phyloP scores from a whole-genome alignment of 2,329 filamentous ascomycete species.

The Pseudocercospora ulei region DNA sequence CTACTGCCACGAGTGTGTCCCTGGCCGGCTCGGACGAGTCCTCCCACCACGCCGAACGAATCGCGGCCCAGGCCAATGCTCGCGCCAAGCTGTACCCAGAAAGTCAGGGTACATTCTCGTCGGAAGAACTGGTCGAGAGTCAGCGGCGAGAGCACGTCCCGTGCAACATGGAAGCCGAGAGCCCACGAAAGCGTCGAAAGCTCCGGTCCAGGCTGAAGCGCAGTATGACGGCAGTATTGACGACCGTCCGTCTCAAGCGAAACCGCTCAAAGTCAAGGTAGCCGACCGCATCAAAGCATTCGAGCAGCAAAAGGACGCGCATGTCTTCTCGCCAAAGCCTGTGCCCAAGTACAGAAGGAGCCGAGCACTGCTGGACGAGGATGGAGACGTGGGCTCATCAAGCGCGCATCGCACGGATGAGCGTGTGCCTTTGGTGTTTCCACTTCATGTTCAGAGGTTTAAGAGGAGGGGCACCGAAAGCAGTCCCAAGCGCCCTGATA shows the following conservation, averaged over 20 bases:
- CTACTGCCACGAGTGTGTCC: not conserved
- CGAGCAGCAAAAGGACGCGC: constrained; percentile 13
- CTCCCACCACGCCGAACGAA: not conserved
- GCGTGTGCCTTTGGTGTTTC: constrained; percentile 24
- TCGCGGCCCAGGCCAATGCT: constrained; percentile 4
- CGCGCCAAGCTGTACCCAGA: constrained; percentile 9
- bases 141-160: constrained; percentile 13
- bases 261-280: constrained; percentile 12
- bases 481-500: constrained; percentile 22
- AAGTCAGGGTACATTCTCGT: constrained; percentile 13
- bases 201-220: constrained; percentile 14
- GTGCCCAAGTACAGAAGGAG: constrained; percentile 1
- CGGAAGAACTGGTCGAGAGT: constrained; percentile 12
- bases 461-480: constrained; percentile 21
- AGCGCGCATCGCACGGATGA: constrained; percentile 2
- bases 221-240: constrained; percentile 16
- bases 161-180: not conserved
- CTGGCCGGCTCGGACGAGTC: constrained; percentile 2
- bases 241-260: constrained; percentile 10
- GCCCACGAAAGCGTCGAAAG: not conserved
- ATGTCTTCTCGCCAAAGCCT: constrained; percentile 8
- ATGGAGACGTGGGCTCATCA: not conserved
- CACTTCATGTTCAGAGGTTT: constrained; percentile 27
- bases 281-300: constrained; percentile 20
- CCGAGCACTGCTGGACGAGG: constrained; percentile 4